Evolutionary conservation across 2,329 filamentous ascomycete species (phyloP), one percentile per base, ranked within the genome.

Genomic region (Trichoderma koningiopsis): DNA sequence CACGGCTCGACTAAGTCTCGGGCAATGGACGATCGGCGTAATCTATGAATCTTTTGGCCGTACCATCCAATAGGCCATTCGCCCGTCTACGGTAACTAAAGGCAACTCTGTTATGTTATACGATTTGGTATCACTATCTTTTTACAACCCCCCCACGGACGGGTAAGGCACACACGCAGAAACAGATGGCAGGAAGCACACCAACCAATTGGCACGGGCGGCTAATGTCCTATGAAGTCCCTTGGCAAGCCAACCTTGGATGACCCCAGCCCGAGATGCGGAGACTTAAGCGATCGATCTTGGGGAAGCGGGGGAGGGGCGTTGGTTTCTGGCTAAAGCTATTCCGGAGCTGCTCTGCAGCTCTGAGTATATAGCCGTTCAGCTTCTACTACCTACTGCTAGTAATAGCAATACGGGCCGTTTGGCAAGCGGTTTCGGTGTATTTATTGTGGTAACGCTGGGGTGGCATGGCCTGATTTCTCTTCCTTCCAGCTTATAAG

Each of bases 261-360:
- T 22, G 63, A 67, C 52, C 47, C 37, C 40, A 56, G 43, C 55
- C 55, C 14, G 37, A 67, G 63, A 67, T 66, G 63, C 40, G 63
- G 63, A 67, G 40, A 29, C 53, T 29, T 19, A 35, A 11, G 63
- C 63, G 63, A 67, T 67, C 63, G 63, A 67, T 67, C 63, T 52
- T 59, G 63, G 55, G 29, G 63, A 67, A 67, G 63, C 55, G 63
- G 63, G 63, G 63, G 63, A 14, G 16, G 37, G 27, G 16, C 6
- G 35, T n/a, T 14, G 29, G 22, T 29, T 33, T 29, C 27, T 33
- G 27, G 55, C 29, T 57, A 57, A 33, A 31, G n/a, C n/a, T 29
- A 35, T 43, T 43, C 16, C 16, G 19, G 40, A 6, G 29, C 31
- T 57, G 55, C 55, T 57, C 47, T 49, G 47, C 22, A 49, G 22